Conservation (phyloP, 1,284 basidiomycete genomes). For the Mycosarcoma maydis region DNA sequence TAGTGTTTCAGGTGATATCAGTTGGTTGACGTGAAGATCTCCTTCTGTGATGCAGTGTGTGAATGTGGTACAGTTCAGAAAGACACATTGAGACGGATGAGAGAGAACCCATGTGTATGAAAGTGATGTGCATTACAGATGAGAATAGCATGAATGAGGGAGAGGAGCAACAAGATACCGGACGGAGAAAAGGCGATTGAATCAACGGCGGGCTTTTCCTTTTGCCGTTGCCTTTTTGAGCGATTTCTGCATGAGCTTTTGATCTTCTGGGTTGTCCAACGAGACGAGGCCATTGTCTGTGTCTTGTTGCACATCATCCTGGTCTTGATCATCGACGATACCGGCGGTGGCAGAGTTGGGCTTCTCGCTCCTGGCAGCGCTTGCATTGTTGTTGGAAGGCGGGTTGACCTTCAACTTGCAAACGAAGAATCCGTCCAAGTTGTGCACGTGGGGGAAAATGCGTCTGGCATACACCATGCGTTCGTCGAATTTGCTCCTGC, state of each 20-base stretch:
- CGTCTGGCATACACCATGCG: slow-evolving; percentile 71
- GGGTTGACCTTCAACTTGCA: slow-evolving; percentile 89
- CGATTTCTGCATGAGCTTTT: slow-evolving; percentile 45
- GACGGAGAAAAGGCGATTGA: neutral
- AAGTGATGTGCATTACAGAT: neutral
- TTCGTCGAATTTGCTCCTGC: slow-evolving; percentile 86
- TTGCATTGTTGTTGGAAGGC: slow-evolving; percentile 23
- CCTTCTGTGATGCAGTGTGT: neutral
- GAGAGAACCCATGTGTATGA: neutral
- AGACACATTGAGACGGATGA: too few relatives aligned
- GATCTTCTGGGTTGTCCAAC: slow-evolving; percentile 40
- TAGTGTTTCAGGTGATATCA: too few relatives aligned
- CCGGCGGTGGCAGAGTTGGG: neutral
- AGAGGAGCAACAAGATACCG: too few relatives aligned
- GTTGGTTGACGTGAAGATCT: too few relatives aligned
- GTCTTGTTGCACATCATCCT: neutral
- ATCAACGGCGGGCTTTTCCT: slow-evolving; percentile 24
- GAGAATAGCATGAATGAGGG: neutral
- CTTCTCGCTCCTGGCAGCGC: neutral
- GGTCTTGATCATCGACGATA: slow-evolving; percentile 3
- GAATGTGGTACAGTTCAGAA: neutral
- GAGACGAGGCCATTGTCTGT: slow-evolving; percentile 16
- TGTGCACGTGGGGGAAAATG: slow-evolving; percentile 67
- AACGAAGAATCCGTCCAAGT: slow-evolving; percentile 98
- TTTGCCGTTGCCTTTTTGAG: slow-evolving; percentile 40